These are phyloP conservation scores for Blastocystis sp. DNA, from an alignment of 352 stramenopile genomes.

Conservation along the genomic window DNA sequence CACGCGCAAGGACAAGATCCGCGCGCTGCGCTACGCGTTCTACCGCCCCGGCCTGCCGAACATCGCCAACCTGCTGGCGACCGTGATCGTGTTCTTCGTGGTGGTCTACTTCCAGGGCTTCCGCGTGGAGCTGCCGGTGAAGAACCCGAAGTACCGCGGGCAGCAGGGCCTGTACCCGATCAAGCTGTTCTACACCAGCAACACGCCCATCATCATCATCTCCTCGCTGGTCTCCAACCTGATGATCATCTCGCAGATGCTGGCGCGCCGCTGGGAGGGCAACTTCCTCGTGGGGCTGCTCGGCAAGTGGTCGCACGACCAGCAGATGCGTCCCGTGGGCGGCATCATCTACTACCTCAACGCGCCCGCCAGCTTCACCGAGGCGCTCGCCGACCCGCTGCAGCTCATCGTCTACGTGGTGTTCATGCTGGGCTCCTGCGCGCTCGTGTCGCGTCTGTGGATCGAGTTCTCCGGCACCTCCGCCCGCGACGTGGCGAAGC, in stretches of 20 bases:
- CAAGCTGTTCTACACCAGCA: slow-evolving; percentile 99
- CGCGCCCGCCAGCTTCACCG: slow-evolving; percentile 86
- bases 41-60: slow-evolving; percentile 98
- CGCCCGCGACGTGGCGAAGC: slow-evolving; percentile 93
- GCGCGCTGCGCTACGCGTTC: slow-evolving; percentile 93
- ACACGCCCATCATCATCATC: slow-evolving; percentile 80
- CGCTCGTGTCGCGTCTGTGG: slow-evolving; percentile 98
- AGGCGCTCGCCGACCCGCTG: slow-evolving; percentile 96
- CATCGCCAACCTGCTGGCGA: slow-evolving; percentile 96
- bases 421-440: slow-evolving; percentile 96
- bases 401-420: slow-evolving; percentile 96
- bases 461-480: slow-evolving; percentile 97
- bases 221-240: slow-evolving; percentile 97
- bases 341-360: slow-evolving; percentile 96
- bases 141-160: slow-evolving; percentile 97
- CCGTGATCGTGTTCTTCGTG: slow-evolving; percentile 95
- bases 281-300: slow-evolving; percentile 96
- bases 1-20: slow-evolving; percentile 93
- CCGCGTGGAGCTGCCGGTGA: slow-evolving; percentile 86
- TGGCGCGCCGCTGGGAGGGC: slow-evolving; percentile 97
- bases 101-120: slow-evolving; percentile 99
- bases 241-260: slow-evolving; percentile 97
- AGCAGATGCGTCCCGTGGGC: slow-evolving; percentile 92
- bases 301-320: slow-evolving; percentile 94
- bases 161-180: slow-evolving; percentile 98